Base-by-base conservation (phyloP, 306 rosid genomes). In the Begonia masoniana region DNA sequence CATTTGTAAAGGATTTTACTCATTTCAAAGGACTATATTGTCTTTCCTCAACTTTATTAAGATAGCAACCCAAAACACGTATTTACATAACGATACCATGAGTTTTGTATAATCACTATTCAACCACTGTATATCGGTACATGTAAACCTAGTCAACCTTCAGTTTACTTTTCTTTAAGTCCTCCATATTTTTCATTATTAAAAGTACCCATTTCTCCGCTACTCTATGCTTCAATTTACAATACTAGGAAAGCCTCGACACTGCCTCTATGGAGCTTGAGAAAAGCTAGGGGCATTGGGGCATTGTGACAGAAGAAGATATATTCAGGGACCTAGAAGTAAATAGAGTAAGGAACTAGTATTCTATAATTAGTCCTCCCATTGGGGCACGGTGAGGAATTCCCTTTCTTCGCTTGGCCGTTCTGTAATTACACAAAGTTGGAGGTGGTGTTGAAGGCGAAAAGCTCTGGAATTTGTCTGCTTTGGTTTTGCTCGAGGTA, bases 391-490 rank as follows among this genome's bases (percentile, higher is more conserved):
- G 63, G 71, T 83, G 96, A 0, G 99, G 99, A 31, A 92, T 92
- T 36, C 99, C 99, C 87, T 92, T 92, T 65, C 99, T 74, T 53
- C 96, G 73, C 71, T 87, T 92, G 53, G 96, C 83, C 10, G 93
- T 84, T 66, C 87, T 71, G 78, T 77, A 79, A 63, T 64, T 86
- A 45, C 64, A 82, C 1, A 94, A 77, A 64, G 96, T 87, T 51
- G 94, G 95, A 1, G 95, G 96, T 13, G 99, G 99, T 10, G 96
- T 92, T 0, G 94, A 82, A 9, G 99, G 96, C 2, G 95, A 62
- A 74, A 92, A 92, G 74, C 93, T 87, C 56, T 74, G 39, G 8
- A 31, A 31, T 31, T 31, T 31, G 39, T 31, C 39, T 31, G 95
- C 13, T 77, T 47, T 43, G 52, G 53, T 52, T 9, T 45, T 62